Conservation (phyloP, 345 rosid species). For the Erysimum cheiranthoides region DNA sequence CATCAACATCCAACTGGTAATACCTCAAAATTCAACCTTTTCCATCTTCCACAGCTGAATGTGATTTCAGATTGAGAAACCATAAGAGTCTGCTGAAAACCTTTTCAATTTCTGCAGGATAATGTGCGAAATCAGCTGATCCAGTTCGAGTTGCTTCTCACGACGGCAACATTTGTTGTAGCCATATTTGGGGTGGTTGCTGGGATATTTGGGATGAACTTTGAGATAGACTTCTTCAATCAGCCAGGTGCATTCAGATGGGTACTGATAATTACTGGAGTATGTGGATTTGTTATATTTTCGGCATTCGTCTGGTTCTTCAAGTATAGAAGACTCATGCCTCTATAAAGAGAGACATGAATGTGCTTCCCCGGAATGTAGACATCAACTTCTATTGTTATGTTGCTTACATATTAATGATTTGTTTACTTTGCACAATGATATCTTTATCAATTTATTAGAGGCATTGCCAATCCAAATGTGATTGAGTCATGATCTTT, state of each 20-base stretch:
- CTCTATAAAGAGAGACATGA: constrained; percentile 52
- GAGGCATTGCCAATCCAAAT: not conserved
- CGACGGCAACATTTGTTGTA: constrained; percentile 92
- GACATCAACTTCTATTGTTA: constrained; percentile 21
- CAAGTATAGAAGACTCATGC: constrained; percentile 92
- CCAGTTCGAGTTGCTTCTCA: constrained; percentile 91
- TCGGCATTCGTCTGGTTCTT: constrained; percentile 86
- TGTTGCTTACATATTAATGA: constrained; percentile 23
- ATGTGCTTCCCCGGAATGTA: not conserved
- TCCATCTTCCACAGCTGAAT: not conserved
- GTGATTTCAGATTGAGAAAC: constrained; percentile 1
- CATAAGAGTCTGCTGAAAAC: not conserved
- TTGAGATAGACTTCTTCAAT: constrained; percentile 68
- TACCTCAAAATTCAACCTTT: constrained; percentile 15
- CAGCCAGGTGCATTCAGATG: constrained; percentile 77
- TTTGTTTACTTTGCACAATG: constrained; percentile 23
- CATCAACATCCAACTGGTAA: constrained; percentile 95
- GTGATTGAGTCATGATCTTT: constrained; percentile 6
- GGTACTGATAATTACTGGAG: constrained; percentile 84
- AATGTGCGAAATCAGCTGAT: constrained; percentile 97
- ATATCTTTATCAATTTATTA: not conserved
- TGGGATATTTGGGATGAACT: constrained; percentile 97
- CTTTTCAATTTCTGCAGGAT: constrained; percentile 56
- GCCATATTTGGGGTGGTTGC: constrained; percentile 98
- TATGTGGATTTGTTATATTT: constrained; percentile 65